Evolutionary conservation across 331 rosid genomes (phyloP).

Genomic region (Acacia pycnantha): DNA sequence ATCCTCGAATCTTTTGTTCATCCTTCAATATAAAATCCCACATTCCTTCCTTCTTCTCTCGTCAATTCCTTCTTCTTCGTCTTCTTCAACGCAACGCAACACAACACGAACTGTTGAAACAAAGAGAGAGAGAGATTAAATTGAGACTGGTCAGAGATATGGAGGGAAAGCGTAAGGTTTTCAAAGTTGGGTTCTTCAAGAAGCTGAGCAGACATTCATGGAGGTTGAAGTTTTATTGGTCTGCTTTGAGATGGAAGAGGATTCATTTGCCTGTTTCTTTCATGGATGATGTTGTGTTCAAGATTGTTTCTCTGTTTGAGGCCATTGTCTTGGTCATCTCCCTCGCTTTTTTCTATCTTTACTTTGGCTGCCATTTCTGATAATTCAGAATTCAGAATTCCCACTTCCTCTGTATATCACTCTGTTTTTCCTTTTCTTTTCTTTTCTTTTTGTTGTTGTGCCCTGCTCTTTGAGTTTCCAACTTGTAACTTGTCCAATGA

Average conservation of each 20-base stretch:
- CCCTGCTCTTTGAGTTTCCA: not conserved
- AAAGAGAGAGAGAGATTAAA: not conserved
- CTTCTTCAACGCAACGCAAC: not conserved
- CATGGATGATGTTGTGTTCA: constrained; percentile 52
- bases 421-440: not conserved
- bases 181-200: constrained; percentile 39
- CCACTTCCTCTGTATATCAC: not conserved
- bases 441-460: not conserved
- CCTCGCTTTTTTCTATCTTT: constrained; percentile 58
- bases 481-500: not conserved
- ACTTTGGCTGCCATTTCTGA: constrained; percentile 73
- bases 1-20: not conserved
- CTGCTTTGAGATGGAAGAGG: constrained; percentile 57
- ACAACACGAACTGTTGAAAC: not conserved
- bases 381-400: not conserved
- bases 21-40: not conserved
- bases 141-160: not conserved
- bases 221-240: constrained; percentile 49
- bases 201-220: constrained; percentile 43
- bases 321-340: constrained; percentile 48
- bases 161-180: constrained; percentile 26
- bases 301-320: constrained; percentile 64
- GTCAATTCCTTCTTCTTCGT: not conserved
- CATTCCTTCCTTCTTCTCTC: not conserved
- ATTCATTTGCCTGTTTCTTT: constrained; percentile 49